Conservation (phyloP, 345 rosid species). For the Aquilaria malaccensis region DNA sequence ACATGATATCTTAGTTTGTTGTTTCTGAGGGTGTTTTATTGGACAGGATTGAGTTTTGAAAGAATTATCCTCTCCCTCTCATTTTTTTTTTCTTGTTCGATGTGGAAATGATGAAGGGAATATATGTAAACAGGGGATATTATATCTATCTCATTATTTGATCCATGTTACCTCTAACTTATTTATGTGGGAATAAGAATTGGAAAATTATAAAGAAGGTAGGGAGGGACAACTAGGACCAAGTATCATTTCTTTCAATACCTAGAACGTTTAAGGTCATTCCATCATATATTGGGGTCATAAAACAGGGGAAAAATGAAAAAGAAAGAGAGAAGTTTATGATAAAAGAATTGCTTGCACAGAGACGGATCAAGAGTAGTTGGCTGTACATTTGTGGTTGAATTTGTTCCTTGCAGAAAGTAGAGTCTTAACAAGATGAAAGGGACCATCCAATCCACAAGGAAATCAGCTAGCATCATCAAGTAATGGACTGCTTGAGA, state of each 20-base stretch:
- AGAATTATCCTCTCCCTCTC: too few relatives aligned
- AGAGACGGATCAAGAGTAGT: conserved; percentile 6
- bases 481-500: conserved; percentile 11
- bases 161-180: too few relatives aligned
- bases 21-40: neutral
- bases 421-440: neutral
- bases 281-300: neutral
- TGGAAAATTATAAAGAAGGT: neutral
- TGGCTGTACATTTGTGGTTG: neutral
- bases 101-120: too few relatives aligned
- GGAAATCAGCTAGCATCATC: neutral
- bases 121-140: too few relatives aligned
- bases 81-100: too few relatives aligned
- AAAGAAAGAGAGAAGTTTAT: neutral
- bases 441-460: neutral
- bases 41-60: too few relatives aligned
- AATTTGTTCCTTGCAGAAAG: conserved; percentile 7
- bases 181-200: neutral
- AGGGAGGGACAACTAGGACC: neutral
- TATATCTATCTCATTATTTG: too few relatives aligned
- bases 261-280: neutral
- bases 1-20: neutral
- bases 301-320: neutral
- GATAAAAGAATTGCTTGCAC: neutral
- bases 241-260: neutral